Evolutionary conservation across 2,329 filamentous ascomycete species (phyloP).

Genomic region (Westerdykella aurantiaca): DNA sequence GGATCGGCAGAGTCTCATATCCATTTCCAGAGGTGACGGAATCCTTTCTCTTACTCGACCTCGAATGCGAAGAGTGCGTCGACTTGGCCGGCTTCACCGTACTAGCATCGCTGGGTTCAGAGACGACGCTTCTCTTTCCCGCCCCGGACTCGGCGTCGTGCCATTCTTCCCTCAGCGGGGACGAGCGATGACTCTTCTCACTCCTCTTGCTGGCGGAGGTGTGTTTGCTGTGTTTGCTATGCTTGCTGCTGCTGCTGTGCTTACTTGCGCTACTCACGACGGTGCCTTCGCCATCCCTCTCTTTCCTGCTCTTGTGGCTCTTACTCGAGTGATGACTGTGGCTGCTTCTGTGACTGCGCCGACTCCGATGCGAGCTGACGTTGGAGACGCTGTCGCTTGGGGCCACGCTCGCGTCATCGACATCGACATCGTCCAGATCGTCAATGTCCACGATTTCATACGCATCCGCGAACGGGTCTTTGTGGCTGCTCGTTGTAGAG

Average conservation of each 20-base stretch:
- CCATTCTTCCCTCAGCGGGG: constrained; percentile 3
- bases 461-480: constrained; percentile 23
- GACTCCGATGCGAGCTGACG: constrained; percentile 19
- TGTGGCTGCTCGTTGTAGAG: constrained; percentile 15
- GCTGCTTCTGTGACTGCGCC: constrained; percentile 24
- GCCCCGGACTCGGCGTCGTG: constrained; percentile 3
- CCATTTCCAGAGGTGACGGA: constrained; percentile 21
- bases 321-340: constrained; percentile 14
- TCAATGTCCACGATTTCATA: constrained; percentile 36
- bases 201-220: constrained; percentile 7
- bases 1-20: constrained; percentile 27
- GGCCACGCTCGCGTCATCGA: constrained; percentile 38
- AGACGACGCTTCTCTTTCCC: constrained; percentile 16
- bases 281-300: constrained; percentile 6
- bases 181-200: constrained; percentile 13
- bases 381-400: constrained; percentile 47
- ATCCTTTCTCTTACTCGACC: constrained; percentile 23
- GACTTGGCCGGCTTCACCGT: constrained; percentile 23
- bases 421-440: constrained; percentile 32
- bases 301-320: constrained; percentile 13
- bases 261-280: not conserved
- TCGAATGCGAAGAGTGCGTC: constrained; percentile 3
- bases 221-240: constrained; percentile 1
- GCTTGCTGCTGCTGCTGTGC: not conserved
- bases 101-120: constrained; percentile 32